Evolutionary conservation across 768 basidiomycete genomes (phyloP), one percentile per base, ranked within the genome.

Genomic region (Sarcodon aspratus): DNA sequence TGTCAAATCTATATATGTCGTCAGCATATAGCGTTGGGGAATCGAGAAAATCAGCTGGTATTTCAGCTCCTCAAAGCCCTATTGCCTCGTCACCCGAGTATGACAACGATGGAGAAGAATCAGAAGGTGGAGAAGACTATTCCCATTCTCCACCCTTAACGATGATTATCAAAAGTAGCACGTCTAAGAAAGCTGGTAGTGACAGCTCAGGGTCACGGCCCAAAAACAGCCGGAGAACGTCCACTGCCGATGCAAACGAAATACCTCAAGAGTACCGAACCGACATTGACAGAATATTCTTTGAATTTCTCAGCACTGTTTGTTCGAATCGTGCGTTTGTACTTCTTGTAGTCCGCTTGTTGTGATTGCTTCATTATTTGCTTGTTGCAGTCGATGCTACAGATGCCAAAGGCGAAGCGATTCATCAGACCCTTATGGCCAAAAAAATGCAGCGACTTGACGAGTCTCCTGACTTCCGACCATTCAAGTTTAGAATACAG

Each of bases 401-500:
- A 45, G 96, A 98, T 61, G 73, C 79, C 32, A 99, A 99, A 64
- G 95, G 95, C 46, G 95, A 99, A 63, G 83, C 88, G 40, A 92
- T 99, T 50, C 95, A 99, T 61, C 95, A 99, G 66, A 91, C 91
- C 34, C 74, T 98, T 58, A 99, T 99, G 95, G 86, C 94, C 1
- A 97, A 97, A 73, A 90, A 90, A 73, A 98, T 99, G 95, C 88
- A 92, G 57, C 82, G 91, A 47, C 72, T 98, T 49, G 94, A 96
- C 62, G 95, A 97, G 69, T 93, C 90, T 35, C 81, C 84, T 38
- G 95, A 98, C 65, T 99, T 95, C 67, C 80, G 95, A 27, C 95
- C 95, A 44, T 98, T 99, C 80, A 97, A 97, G 66, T 99, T 99
- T 69, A 81, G 95, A 50, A 99, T 99, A 55, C 90, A 92, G 61